Evolutionary conservation across 192 early-diverging fungal species (phyloP).

Genomic region (Chytriomyces sp.): DNA sequence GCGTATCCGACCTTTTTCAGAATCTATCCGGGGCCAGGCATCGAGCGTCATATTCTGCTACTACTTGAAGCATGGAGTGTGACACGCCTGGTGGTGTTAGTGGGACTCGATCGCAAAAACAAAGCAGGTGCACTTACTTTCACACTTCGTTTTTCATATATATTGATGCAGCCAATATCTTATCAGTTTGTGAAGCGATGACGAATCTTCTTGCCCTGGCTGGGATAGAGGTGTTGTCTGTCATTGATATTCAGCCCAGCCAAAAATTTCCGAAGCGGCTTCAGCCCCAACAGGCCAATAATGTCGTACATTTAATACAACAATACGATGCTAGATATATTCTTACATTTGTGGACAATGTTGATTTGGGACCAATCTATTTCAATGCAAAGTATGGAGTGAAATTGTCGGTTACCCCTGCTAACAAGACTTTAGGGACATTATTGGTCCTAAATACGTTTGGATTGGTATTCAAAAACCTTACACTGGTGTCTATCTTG

Average conservation of each 20-base stretch:
- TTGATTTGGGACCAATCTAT: neutral
- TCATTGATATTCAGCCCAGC: neutral
- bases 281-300: no score
- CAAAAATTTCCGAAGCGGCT: no score
- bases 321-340: slow-evolving; percentile 23
- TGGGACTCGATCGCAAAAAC: neutral
- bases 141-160: neutral
- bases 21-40: slow-evolving; percentile 3
- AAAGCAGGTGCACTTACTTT: no score
- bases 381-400: neutral
- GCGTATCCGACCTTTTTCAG: slow-evolving; percentile 14
- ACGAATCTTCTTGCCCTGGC: no score
- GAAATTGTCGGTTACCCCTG: neutral
- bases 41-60: neutral
- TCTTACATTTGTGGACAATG: neutral
- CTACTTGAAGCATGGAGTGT: slow-evolving; percentile 7
- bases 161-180: neutral
- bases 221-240: neutral
- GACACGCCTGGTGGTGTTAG: neutral
- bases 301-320: no score
- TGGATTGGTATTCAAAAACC: slow-evolving; percentile 6
- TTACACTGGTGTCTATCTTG: neutral
- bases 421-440: neutral
- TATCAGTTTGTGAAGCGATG: neutral
- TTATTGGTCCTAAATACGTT: neutral